Conservation (phyloP, 768 basidiomycete genomes). For the Termitomyces heimii region DNA sequence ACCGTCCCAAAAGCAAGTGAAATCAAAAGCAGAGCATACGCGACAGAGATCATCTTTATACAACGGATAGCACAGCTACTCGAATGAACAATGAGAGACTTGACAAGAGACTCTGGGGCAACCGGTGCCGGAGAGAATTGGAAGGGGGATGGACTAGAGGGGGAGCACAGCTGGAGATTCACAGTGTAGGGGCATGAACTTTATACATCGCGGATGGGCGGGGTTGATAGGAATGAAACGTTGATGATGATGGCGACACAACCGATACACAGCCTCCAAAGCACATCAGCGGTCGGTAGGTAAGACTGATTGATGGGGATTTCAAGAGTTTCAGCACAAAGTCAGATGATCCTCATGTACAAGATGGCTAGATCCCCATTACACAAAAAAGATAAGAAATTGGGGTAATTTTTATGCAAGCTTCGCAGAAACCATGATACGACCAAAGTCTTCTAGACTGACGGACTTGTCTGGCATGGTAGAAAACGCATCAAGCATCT, state of each 20-base stretch:
- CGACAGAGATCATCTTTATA: conserved; percentile 11
- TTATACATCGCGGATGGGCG: conserved; percentile 1
- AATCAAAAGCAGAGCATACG: conserved; percentile 8
- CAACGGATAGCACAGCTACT: conserved; percentile 10
- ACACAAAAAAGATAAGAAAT: background rate
- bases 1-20: conserved; percentile 6
- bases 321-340: too few relatives aligned
- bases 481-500: conserved; percentile 79
- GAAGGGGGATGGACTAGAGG: conserved; percentile 1
- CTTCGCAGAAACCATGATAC: conserved; percentile 65
- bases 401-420: conserved; percentile 23
- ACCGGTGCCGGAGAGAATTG: conserved; percentile 17
- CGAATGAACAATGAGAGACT: background rate
- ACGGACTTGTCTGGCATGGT: conserved; percentile 64
- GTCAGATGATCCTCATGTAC: background rate
- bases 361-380: background rate
- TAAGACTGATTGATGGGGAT: background rate
- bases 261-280: background rate
- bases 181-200: background rate
- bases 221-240: conserved; percentile 4
- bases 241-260: background rate
- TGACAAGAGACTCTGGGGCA: conserved; percentile 12
- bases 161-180: conserved; percentile 15
- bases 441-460: conserved; percentile 61
- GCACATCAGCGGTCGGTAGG: background rate